Conservation (phyloP, 2,329 filamentous ascomycete genomes). For the Endocalyx cinctus region DNA sequence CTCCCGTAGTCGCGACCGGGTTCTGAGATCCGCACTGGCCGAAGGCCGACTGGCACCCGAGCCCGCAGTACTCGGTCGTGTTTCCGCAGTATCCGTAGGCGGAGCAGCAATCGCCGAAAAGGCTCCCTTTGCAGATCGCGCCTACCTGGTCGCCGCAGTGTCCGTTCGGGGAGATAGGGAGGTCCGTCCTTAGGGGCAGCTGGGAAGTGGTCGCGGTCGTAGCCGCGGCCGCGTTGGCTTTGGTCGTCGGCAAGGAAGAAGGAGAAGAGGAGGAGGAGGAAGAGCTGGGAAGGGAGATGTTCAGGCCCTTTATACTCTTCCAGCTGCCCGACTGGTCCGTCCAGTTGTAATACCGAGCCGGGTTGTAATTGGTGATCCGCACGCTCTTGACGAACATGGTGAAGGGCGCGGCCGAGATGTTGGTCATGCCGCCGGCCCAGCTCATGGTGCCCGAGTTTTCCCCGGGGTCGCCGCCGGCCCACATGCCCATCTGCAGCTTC, state of each 20-base stretch:
- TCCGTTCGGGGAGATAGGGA: constrained; percentile 8
- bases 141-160: constrained; percentile 3
- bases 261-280: too few species aligned
- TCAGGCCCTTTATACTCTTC: constrained; percentile 9
- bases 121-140: constrained; percentile 6
- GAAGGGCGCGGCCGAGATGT: constrained; percentile 12
- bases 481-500: constrained; percentile 15
- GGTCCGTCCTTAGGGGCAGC: constrained; percentile 6
- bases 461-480: constrained; percentile 14
- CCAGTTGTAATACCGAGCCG: constrained; percentile 14
- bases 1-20: background rate
- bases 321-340: constrained; percentile 11
- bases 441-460: constrained; percentile 9
- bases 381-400: constrained; percentile 14
- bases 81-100: constrained; percentile 10
- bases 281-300: constrained; percentile 4
- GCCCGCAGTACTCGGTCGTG: constrained; percentile 8
- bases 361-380: constrained; percentile 16
- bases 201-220: constrained; percentile 2
- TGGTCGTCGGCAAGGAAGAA: too few species aligned
- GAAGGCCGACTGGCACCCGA: constrained; percentile 6
- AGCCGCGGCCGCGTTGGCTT: background rate
- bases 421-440: constrained; percentile 14
- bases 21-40: background rate
- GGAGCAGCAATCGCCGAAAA: constrained; percentile 10